Conservation (phyloP, 805 yeast genomes). For the Starmerella khaoyaiensis region DNA sequence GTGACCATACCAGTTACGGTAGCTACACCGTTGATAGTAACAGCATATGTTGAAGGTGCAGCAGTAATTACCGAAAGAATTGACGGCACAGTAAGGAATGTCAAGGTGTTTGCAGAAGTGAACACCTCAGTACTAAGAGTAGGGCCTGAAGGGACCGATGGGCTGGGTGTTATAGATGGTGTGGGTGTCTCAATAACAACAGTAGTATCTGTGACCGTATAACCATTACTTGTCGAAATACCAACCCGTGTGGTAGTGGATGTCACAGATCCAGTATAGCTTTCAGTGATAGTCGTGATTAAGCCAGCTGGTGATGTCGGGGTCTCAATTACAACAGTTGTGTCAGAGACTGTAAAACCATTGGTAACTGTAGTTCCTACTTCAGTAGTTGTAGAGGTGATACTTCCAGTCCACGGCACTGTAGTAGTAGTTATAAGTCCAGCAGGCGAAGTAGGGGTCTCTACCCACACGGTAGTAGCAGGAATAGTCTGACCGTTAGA, state of each 20-base stretch:
- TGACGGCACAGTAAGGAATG: constrained; percentile 10
- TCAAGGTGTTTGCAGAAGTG: constrained; percentile 2
- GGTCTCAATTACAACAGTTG: constrained; percentile 1
- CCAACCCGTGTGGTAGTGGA: too few relatives aligned
- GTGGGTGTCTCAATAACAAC: too few relatives aligned
- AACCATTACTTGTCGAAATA: too few relatives aligned
- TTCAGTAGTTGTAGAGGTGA: neutral
- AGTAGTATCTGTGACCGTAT: too few relatives aligned
- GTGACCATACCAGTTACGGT: constrained; percentile 14
- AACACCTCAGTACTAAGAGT: neutral
- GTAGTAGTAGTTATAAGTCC: neutral
- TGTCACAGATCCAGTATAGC: too few relatives aligned
- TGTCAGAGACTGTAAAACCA: neutral
- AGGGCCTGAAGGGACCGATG: too few relatives aligned
- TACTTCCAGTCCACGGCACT: neutral
- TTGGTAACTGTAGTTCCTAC: neutral
- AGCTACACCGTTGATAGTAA: constrained; percentile 12
- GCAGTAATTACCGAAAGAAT: constrained; percentile 13
- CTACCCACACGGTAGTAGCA: neutral
- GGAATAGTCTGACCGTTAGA: neutral
- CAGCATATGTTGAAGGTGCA: constrained; percentile 9
- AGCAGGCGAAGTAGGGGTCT: constrained; percentile 1
- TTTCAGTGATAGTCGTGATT: too few relatives aligned
- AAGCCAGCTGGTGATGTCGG: too few relatives aligned
- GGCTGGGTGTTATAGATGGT: too few relatives aligned